Percentiles rank a stretch among this genome's conserved stretches.
These are phyloP conservation scores for Neonectria coccinea DNA, from an alignment of 2,329 filamentous ascomycete genomes.

Conservation along the genomic window DNA sequence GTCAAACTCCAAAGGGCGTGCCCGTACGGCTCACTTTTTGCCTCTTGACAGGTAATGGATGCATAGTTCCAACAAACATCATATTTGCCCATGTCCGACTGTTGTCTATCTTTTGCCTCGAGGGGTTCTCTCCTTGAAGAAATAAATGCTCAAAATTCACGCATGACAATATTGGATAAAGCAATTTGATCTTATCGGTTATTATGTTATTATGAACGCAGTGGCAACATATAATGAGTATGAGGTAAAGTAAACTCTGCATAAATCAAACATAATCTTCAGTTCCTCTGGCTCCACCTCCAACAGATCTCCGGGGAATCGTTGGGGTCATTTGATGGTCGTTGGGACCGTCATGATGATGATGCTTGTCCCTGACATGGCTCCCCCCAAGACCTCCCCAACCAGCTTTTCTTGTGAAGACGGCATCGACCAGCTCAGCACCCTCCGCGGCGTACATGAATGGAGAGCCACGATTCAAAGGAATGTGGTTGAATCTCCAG, in stretches of 20 bases:
- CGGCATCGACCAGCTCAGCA: conserved; percentile 63
- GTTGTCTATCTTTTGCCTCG: too few species aligned
- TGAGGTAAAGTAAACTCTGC: neutral
- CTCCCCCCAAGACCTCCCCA: conserved; percentile 60
- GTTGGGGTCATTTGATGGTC: conserved; percentile 15
- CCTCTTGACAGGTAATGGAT: too few species aligned
- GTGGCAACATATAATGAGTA: neutral
- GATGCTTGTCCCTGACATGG: conserved; percentile 17
- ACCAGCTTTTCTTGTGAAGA: conserved; percentile 70
- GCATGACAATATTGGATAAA: too few species aligned
- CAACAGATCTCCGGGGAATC: conserved; percentile 32
- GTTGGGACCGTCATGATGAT: neutral
- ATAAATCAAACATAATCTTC: conserved; percentile 33
- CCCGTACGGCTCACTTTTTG: too few species aligned
- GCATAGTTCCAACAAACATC: too few species aligned
- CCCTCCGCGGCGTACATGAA: conserved; percentile 62
- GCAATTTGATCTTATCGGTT: neutral
- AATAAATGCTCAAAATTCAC: too few species aligned
- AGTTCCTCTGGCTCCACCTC: conserved; percentile 16
- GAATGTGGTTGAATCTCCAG: conserved; percentile 74
- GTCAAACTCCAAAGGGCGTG: too few species aligned
- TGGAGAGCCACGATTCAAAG: conserved; percentile 67
- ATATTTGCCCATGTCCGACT: too few species aligned
- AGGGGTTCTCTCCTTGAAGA: too few species aligned
- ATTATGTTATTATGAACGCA: neutral